These are phyloP conservation scores for Ophiostoma ulmi DNA, from an alignment of 2,329 filamentous ascomycete species.

Conservation along the genomic window DNA sequence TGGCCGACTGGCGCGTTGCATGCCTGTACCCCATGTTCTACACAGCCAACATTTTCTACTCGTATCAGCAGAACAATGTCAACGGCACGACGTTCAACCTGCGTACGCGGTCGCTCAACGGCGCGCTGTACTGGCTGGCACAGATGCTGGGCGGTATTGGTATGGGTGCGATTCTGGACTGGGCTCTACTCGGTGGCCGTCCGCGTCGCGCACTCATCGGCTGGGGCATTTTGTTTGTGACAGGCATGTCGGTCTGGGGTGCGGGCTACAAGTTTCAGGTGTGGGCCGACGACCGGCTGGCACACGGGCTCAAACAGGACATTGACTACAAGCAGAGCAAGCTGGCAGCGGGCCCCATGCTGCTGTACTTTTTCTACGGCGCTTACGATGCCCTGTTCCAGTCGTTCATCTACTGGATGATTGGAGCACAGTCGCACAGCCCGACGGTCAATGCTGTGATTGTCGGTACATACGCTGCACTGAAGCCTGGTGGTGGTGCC, in stretches of 20 bases:
- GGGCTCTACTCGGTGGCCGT: slow-evolving; percentile 40
- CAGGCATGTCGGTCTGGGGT: slow-evolving; percentile 52
- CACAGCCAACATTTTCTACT: slow-evolving; percentile 59
- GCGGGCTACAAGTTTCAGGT: slow-evolving; percentile 62
- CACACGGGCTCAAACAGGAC: slow-evolving; percentile 39
- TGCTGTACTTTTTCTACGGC: slow-evolving; percentile 67
- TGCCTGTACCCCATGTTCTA: slow-evolving; percentile 75
- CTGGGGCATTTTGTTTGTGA: slow-evolving; percentile 43
- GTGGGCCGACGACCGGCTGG: slow-evolving; percentile 42
- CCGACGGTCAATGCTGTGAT: slow-evolving; percentile 40
- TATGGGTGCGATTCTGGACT: slow-evolving; percentile 44
- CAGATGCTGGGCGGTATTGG: slow-evolving; percentile 51
- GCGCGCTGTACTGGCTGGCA: slow-evolving; percentile 51
- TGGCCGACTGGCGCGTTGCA: slow-evolving; percentile 43
- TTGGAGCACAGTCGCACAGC: slow-evolving; percentile 43
- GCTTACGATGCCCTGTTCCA: slow-evolving; percentile 65
- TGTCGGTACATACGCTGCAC: slow-evolving; percentile 44
- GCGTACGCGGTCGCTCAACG: slow-evolving; percentile 51
- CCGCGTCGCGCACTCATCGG: slow-evolving; percentile 41
- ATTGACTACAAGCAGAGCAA: slow-evolving; percentile 31
- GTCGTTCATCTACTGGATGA: slow-evolving; percentile 57
- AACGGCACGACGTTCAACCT: slow-evolving; percentile 52
- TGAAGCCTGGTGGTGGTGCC: slow-evolving; percentile 35
- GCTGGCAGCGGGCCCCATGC: slow-evolving; percentile 42
- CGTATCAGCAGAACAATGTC: slow-evolving; percentile 52